phyloP scores from a whole-genome alignment of 495 filamentous ascomycete genomes.

The Aspergillus asperescens region DNA sequence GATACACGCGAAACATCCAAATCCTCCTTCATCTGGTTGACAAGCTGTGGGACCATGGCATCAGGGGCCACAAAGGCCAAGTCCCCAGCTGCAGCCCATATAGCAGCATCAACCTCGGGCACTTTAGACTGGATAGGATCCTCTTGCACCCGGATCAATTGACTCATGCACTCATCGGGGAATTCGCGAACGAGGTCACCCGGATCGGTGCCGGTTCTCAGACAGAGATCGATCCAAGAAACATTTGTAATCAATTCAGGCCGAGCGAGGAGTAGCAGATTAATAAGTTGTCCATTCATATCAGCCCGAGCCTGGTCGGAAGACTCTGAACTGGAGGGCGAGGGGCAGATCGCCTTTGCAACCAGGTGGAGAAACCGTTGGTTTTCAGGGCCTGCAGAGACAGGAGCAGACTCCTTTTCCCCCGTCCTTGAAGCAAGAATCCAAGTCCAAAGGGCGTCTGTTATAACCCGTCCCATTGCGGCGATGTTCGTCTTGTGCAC shows the following conservation, averaged over 20 bases:
- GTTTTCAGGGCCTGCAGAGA: slow-evolving; percentile 60
- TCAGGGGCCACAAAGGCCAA: slow-evolving; percentile 91
- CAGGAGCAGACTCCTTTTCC: slow-evolving; percentile 73
- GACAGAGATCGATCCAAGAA: slow-evolving; percentile 83
- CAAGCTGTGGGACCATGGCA: slow-evolving; percentile 66
- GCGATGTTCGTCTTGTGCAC: slow-evolving; percentile 53
- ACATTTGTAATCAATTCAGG: slow-evolving; percentile 68
- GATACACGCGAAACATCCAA: slow-evolving; percentile 60
- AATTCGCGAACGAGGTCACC: slow-evolving; percentile 60
- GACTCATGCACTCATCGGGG: slow-evolving; percentile 46
- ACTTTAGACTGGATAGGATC: slow-evolving; percentile 40
- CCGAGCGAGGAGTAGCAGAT: slow-evolving; percentile 71
- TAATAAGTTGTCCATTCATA: slow-evolving; percentile 61
- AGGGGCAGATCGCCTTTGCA: slow-evolving; percentile 65
- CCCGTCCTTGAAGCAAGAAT: slow-evolving; percentile 53
- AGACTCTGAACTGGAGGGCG: slow-evolving; percentile 33
- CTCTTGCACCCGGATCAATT: slow-evolving; percentile 35
- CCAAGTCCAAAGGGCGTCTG: slow-evolving; percentile 81
- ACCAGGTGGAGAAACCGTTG: slow-evolving; percentile 50
- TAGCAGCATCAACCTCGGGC: slow-evolving; percentile 55
- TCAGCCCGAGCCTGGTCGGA: slow-evolving; percentile 34
- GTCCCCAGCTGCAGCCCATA: slow-evolving; percentile 77
- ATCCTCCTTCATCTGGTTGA: slow-evolving; percentile 65
- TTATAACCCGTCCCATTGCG: slow-evolving; percentile 52
- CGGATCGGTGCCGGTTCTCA: slow-evolving; percentile 74